A percentile compares a stretch with the other conserved stretches of the same genome.
These are phyloP conservation scores for Teratosphaeria nubilosa DNA, from an alignment of 2,329 filamentous ascomycete genomes.

Conservation along the genomic window DNA sequence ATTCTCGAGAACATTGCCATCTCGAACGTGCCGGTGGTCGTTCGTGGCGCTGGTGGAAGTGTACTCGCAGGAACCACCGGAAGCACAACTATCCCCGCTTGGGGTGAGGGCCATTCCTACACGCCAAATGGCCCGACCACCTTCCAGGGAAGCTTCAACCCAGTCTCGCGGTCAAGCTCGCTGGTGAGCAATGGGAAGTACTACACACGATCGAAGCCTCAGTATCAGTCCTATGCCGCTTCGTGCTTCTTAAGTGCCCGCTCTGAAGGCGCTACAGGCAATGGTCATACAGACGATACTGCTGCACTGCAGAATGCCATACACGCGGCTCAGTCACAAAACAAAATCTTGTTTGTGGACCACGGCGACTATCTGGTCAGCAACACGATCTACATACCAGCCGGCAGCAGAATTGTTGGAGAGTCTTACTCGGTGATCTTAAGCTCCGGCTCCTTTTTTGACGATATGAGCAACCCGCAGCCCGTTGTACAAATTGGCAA, in stretches of 20 bases:
- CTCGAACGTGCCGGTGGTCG: conserved; percentile 38
- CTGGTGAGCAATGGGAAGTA: conserved; percentile 40
- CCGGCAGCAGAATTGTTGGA: conserved; percentile 48
- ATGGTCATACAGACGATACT: conserved; percentile 52
- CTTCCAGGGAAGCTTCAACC: conserved; percentile 34
- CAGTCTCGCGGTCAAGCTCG: conserved; percentile 33
- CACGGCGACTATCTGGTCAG: conserved; percentile 63
- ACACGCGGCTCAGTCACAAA: conserved; percentile 33
- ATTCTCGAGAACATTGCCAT: conserved; percentile 47
- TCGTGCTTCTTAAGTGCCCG: conserved; percentile 37
- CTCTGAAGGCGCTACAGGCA: conserved; percentile 34
- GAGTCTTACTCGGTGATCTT: conserved; percentile 49
- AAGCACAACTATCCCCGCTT: conserved; percentile 28
- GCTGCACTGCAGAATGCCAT: conserved; percentile 49
- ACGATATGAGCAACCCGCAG: conserved; percentile 47
- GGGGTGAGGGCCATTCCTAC: conserved; percentile 37
- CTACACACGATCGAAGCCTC: conserved; percentile 45
- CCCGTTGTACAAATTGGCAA: conserved; percentile 59
- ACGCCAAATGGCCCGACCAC: conserved; percentile 34
- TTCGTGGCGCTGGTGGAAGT: conserved; percentile 30
- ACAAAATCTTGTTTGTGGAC: conserved; percentile 62
- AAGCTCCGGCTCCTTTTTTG: conserved; percentile 47
- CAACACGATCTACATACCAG: conserved; percentile 55
- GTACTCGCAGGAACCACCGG: conserved; percentile 28
- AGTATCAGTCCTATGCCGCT: conserved; percentile 35